Evolutionary conservation across 1,284 basidiomycete genomes (phyloP).

Genomic region (Xerocomus cyaneibrunnescens): DNA sequence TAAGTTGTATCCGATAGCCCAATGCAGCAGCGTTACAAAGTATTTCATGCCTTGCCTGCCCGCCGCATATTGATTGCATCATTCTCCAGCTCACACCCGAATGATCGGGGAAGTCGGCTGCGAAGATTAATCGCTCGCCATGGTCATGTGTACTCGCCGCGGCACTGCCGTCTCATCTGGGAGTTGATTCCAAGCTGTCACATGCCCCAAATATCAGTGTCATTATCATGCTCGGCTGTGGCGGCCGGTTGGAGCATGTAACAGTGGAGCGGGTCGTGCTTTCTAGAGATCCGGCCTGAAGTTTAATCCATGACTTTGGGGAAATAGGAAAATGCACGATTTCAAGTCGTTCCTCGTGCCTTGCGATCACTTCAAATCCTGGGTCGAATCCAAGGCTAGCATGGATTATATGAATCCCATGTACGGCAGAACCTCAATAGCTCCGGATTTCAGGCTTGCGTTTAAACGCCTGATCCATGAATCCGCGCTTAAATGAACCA

Average conservation of each 20-base stretch:
- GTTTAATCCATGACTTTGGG: slow-evolving; percentile 6
- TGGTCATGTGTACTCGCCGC: not conserved
- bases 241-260: not conserved
- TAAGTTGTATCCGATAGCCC: slow-evolving; percentile 23
- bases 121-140: not conserved
- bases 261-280: not conserved
- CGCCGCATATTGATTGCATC: not conserved
- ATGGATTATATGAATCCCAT: slow-evolving; percentile 5
- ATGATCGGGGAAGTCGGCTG: not conserved
- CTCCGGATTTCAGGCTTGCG: not conserved
- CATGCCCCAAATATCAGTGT: not conserved
- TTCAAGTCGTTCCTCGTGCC: not conserved
- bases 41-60: not conserved
- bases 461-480: not conserved
- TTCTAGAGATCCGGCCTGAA: not conserved
- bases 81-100: not conserved
- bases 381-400: slow-evolving; percentile 10
- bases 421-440: slow-evolving; percentile 13
- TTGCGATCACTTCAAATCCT: slow-evolving; percentile 3
- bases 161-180: not conserved
- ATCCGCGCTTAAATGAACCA: not conserved
- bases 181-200: not conserved
- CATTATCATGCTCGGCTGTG: not conserved
- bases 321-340: not conserved
- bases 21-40: not conserved